Evolutionary conservation across 2,329 filamentous ascomycete genomes (phyloP), one percentile per base, ranked within the genome.

Genomic region (Fusarium denticulatum): DNA sequence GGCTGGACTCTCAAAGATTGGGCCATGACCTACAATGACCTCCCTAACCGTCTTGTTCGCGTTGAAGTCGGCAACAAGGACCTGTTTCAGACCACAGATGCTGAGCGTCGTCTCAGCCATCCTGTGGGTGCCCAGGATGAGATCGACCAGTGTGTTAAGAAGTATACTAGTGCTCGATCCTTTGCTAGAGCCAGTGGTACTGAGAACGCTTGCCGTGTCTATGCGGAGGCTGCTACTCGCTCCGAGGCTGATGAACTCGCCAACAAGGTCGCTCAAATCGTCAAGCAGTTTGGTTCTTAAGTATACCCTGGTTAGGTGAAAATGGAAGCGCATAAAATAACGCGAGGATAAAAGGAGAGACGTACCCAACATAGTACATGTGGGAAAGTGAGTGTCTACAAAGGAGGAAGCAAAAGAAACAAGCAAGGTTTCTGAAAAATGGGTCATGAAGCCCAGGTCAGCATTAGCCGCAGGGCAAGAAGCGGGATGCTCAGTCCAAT

Each of bases 131-230:
- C 93, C 34, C 96, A 99, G 84, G 88, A 90, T 24, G 91, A 94
- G 81, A 98, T 99, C 76, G 95, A 98, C 83, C 89, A 91, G 69
- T 88, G 93, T 68, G 95, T 98, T 69, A 92, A 92, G 80, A 97
- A 97, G 83, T 98, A 97, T 84, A 94, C 93, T 79, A 93, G 93
- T 78, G 96, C 94, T 6, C 90, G 96, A 73, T 92, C 93, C 56
- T 99, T 99, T 82, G 96, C 95, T 13, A 92, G 96, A 77, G 95
- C 96, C 42, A 96, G 93, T 74, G 96, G 96, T 36, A 99, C 96
- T 1, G 96, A 99, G 83, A 97, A 99, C 82, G 96, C 95, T 6
- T 95, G 97, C 77, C 90, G 96, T 71, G 95, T 99, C 26, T 99
- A 99, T 80, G 96, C 96, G 13, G 96, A 99, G 84, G 96, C 96